These are phyloP conservation scores for Chlorella sorokiniana DNA, from an alignment of 139 green algal genomes.

Conservation along the genomic window DNA sequence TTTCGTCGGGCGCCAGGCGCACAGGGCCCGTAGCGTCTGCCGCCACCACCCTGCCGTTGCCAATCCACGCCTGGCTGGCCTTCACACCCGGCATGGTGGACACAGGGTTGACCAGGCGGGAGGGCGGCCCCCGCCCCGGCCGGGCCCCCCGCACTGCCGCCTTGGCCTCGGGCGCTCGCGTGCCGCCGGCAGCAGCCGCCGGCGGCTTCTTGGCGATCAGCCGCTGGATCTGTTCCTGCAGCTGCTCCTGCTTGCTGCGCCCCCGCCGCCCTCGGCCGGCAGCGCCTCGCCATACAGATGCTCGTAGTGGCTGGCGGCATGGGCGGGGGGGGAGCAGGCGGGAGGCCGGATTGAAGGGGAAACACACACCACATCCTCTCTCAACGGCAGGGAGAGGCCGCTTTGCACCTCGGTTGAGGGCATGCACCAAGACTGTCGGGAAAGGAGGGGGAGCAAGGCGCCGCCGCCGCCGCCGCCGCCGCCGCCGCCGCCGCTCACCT, in stretches of 20 bases:
- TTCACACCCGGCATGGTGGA: constrained; percentile 30
- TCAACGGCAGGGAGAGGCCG: no score
- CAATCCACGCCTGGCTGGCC: background rate
- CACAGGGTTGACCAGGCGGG: constrained; percentile 34
- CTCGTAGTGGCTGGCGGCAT: constrained; percentile 20
- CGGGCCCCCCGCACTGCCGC: background rate
- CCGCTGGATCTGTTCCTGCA: background rate
- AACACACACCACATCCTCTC: no score
- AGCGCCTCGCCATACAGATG: constrained; percentile 4
- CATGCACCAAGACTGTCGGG: no score
- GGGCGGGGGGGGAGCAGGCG: background rate
- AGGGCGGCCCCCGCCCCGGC: background rate
- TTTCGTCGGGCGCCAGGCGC: constrained; percentile 2
- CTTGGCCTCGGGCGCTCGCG: background rate
- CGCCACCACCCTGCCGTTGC: background rate
- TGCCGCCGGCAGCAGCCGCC: background rate
- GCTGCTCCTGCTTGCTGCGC: constrained; percentile 6
- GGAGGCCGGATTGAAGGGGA: no score
- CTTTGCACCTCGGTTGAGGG: no score
- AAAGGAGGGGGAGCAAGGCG: no score
- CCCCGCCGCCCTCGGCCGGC: background rate
- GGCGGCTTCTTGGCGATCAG: constrained; percentile 13
- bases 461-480: background rate
- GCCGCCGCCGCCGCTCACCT: background rate
- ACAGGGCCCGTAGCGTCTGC: background rate